These are phyloP conservation scores for Pseudogymnoascus sp. DNA, from an alignment of 2,329 filamentous ascomycete species.

Conservation along the genomic window DNA sequence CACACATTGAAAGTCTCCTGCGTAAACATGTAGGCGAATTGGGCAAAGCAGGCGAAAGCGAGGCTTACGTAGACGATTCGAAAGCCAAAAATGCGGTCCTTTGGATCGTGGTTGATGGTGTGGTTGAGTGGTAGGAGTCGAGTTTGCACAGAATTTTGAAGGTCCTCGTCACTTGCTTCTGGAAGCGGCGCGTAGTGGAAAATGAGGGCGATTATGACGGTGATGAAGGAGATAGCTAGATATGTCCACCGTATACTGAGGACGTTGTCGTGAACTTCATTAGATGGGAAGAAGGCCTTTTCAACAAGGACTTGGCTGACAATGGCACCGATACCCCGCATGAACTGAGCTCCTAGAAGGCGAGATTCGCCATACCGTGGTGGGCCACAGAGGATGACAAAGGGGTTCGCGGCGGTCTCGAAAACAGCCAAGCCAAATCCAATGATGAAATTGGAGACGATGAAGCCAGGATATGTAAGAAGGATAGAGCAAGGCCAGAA, in stretches of 20 bases:
- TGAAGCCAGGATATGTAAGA: conserved; percentile 70
- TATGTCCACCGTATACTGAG: conserved; percentile 77
- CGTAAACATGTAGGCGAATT: conserved; percentile 72
- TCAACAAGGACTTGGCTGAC: conserved; percentile 66
- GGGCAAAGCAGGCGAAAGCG: conserved; percentile 64
- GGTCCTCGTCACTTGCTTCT: conserved; percentile 43
- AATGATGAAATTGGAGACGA: conserved; percentile 65
- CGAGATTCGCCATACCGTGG: conserved; percentile 66
- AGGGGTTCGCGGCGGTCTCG: conserved; percentile 74
- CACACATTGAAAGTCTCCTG: conserved; percentile 61
- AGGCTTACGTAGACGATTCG: conserved; percentile 40
- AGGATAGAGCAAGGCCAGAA: conserved; percentile 75
- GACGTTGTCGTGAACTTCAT: conserved; percentile 36
- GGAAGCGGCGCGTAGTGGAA: conserved; percentile 59
- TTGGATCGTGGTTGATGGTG: conserved; percentile 71
- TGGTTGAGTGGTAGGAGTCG: conserved; percentile 58
- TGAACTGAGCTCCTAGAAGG: conserved; percentile 64
- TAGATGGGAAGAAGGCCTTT: conserved; percentile 57
- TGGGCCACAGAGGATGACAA: conserved; percentile 63
- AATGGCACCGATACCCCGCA: conserved; percentile 67
- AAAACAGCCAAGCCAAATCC: conserved; percentile 68
- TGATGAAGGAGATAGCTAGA: conserved; percentile 65
- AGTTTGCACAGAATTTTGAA: conserved; percentile 46
- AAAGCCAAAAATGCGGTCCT: conserved; percentile 54
- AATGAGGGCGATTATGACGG: conserved; percentile 58